Evolutionary conservation across 305 asterid genomes (phyloP).

Genomic region (Fraxinus xanthoxyloides): DNA sequence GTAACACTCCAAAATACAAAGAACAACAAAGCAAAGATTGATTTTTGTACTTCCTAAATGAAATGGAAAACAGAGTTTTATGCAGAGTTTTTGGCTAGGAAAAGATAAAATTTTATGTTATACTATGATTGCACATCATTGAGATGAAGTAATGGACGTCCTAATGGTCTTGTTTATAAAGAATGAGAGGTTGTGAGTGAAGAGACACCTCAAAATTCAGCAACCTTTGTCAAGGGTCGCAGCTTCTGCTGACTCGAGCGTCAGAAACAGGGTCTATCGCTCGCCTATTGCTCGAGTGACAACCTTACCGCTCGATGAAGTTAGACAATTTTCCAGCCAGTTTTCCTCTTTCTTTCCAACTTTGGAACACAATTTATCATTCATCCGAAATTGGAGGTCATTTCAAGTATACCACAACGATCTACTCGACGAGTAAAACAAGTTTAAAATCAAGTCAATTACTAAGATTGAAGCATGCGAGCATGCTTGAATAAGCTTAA

Average conservation of each 20-base stretch:
- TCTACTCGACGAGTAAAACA: background rate
- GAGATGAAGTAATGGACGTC: background rate
- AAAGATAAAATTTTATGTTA: too few species aligned
- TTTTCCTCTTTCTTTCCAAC: background rate
- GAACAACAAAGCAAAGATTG: background rate
- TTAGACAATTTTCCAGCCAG: background rate
- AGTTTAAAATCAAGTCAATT: too few species aligned
- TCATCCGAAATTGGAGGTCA: background rate
- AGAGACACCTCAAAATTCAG: background rate
- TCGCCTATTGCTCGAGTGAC: background rate
- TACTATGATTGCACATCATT: background rate
- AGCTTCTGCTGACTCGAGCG: background rate
- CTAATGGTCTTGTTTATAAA: background rate
- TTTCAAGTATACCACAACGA: background rate
- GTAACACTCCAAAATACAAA: background rate
- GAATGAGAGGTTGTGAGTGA: background rate
- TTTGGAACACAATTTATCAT: background rate
- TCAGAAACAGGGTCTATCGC: background rate
- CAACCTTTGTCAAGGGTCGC: too few species aligned
- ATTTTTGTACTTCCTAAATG: background rate
- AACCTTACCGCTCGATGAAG: background rate
- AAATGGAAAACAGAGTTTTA: background rate
- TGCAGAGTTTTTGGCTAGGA: background rate
- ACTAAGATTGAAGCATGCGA: background rate
- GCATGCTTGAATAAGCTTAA: background rate